Evolutionary conservation across 305 asterid species (phyloP).

Genomic region (Solanum hybrid): DNA sequence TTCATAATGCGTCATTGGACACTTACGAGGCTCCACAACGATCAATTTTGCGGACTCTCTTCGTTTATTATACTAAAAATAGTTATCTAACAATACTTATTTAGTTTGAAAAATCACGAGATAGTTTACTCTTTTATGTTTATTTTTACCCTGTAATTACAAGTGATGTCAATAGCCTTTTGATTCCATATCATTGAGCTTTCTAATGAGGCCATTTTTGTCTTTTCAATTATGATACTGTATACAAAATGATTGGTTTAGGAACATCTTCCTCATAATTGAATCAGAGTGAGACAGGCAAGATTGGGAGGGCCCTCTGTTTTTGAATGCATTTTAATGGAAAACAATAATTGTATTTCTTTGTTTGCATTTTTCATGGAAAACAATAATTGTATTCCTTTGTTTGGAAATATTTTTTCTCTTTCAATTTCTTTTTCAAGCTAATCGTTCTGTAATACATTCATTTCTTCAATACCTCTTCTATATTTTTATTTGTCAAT

Average conservation of each 20-base stretch:
- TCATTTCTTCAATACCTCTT: not conserved
- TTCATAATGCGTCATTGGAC: not conserved
- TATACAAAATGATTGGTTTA: not conserved
- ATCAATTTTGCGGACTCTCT: not conserved
- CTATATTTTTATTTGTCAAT: not conserved
- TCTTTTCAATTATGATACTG: not conserved
- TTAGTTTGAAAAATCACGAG: too few species aligned
- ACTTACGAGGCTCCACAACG: not conserved
- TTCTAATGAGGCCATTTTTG: not conserved
- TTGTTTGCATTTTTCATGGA: not conserved
- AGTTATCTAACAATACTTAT: too few species aligned
- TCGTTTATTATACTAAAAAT: not conserved
- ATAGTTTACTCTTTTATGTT: too few species aligned
- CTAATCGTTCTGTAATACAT: not conserved
- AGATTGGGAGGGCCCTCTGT: not conserved
- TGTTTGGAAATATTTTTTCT: not conserved
- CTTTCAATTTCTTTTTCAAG: not conserved
- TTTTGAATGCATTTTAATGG: not conserved
- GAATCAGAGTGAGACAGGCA: not conserved
- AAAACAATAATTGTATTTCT: not conserved
- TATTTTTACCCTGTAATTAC: not conserved
- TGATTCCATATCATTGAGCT: not conserved
- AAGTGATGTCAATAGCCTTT: not conserved
- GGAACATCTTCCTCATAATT: not conserved
- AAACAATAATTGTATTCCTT: not conserved